Evolutionary conservation across 805 yeast genomes (phyloP).

Genomic region (Naumovozyma baii): DNA sequence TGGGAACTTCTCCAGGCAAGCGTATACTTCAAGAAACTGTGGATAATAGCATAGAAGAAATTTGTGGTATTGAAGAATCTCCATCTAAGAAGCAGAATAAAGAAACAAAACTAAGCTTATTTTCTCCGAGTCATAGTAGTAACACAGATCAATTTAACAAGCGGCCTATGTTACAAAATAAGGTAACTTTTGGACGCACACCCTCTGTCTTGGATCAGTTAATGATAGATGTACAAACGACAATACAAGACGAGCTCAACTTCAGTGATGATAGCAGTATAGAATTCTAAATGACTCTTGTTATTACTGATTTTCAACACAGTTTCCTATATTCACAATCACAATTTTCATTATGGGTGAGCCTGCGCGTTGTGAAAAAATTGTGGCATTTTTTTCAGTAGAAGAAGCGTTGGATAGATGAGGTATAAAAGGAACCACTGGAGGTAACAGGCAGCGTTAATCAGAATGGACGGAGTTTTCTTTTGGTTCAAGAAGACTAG

Average conservation of each 20-base stretch:
- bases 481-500: too few species aligned
- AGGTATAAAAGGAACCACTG: too few species aligned
- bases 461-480: too few species aligned
- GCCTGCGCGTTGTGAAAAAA: neutral
- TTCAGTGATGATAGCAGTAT: neutral
- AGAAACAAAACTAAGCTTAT: too few species aligned
- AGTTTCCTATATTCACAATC: too few species aligned
- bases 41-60: neutral
- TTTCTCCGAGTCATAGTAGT: neutral
- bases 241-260: neutral
- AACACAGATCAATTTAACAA: neutral
- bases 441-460: too few species aligned
- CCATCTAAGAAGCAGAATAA: slow-evolving; percentile 4
- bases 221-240: slow-evolving; percentile 1
- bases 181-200: neutral
- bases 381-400: neutral
- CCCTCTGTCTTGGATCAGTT: slow-evolving; percentile 1
- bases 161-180: neutral
- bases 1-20: slow-evolving; percentile 1
- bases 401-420: too few species aligned
- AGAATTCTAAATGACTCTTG: neutral
- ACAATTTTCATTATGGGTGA: neutral
- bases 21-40: neutral
- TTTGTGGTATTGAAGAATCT: slow-evolving; percentile 5
- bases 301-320: neutral